phyloP scores from a whole-genome alignment of 257 asterid genomes.

The Oldenlandia corymbosa region DNA sequence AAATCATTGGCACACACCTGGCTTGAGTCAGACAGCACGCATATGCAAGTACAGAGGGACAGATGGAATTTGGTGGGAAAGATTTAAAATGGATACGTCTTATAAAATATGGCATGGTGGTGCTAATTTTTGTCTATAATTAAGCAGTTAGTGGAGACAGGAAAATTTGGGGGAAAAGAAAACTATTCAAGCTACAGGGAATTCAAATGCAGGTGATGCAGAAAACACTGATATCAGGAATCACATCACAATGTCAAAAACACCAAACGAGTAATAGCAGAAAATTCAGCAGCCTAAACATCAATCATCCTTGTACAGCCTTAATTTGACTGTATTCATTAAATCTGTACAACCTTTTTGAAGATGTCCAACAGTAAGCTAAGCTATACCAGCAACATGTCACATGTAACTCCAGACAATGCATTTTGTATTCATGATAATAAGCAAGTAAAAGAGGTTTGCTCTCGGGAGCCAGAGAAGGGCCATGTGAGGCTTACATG shows the following conservation, averaged over 20 bases:
- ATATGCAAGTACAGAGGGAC: too few species aligned
- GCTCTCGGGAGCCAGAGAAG: not conserved
- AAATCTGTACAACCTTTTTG: not conserved
- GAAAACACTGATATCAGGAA: not conserved
- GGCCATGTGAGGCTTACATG: not conserved
- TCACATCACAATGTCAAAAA: not conserved
- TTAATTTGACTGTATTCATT: too few species aligned
- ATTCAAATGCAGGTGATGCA: not conserved
- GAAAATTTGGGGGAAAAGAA: not conserved
- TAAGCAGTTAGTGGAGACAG: not conserved
- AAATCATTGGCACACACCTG: too few species aligned
- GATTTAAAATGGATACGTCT: too few species aligned
- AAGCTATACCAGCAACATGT: not conserved
- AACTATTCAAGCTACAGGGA: not conserved
- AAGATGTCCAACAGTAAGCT: not conserved
- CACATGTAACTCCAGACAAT: not conserved
- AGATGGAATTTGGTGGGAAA: too few species aligned
- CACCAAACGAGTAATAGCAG: not conserved
- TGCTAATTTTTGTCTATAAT: too few species aligned
- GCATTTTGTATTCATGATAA: not conserved
- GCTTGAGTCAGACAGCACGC: too few species aligned
- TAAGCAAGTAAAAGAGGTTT: not conserved
- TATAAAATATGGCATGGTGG: too few species aligned
- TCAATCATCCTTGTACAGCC: not conserved
- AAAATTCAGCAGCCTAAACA: not conserved